A percentile compares a stretch with the other conserved stretches of the same genome.
These are phyloP conservation scores for Aspergillus sp. DNA, from an alignment of 2,329 filamentous ascomycete species.

Conservation along the genomic window DNA sequence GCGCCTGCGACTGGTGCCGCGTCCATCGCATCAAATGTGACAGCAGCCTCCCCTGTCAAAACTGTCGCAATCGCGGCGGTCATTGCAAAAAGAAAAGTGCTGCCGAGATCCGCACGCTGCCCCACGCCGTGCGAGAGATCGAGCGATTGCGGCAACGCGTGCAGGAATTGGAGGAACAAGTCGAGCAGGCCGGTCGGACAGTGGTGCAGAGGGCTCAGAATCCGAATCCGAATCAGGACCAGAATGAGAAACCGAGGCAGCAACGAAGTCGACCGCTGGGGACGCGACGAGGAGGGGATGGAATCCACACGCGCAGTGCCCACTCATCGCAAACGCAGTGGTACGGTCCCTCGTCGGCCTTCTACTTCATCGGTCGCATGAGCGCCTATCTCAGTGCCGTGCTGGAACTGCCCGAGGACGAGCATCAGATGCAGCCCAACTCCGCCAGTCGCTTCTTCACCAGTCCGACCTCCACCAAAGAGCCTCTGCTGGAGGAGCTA, in stretches of 20 bases:
- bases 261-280: slow-evolving; percentile 7
- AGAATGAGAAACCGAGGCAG: no score
- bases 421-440: slow-evolving; percentile 32
- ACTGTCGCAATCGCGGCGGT: slow-evolving; percentile 18
- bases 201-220: no score
- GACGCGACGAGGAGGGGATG: slow-evolving; percentile 36
- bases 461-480: neutral
- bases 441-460: slow-evolving; percentile 12
- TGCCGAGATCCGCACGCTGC: slow-evolving; percentile 2
- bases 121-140: slow-evolving; percentile 19
- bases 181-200: slow-evolving; percentile 21
- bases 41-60: slow-evolving; percentile 22
- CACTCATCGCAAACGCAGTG: slow-evolving; percentile 32
- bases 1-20: slow-evolving; percentile 31
- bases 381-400: slow-evolving; percentile 35
- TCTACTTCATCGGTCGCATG: slow-evolving; percentile 48
- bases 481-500: slow-evolving; percentile 7
- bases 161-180: slow-evolving; percentile 33
- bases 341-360: slow-evolving; percentile 47
- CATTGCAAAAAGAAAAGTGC: slow-evolving; percentile 16
- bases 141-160: slow-evolving; percentile 34
- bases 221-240: no score
- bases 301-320: slow-evolving; percentile 39
- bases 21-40: slow-evolving; percentile 29
- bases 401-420: slow-evolving; percentile 23